These are phyloP conservation scores for Paramecium pentaurelia DNA, from an alignment of 73 alveolate genomes.

Conservation along the genomic window DNA sequence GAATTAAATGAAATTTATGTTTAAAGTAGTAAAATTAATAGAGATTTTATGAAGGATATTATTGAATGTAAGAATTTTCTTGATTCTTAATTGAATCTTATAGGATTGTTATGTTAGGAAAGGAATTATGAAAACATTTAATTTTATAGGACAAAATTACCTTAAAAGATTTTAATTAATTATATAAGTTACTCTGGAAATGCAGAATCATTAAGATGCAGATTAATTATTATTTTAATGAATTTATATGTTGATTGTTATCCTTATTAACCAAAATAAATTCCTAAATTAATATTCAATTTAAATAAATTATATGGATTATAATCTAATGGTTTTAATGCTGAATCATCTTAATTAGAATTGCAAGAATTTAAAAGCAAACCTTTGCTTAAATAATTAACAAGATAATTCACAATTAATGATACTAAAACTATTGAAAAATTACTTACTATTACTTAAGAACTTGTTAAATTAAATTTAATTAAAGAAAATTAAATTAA, in stretches of 20 bases:
- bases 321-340: background rate
- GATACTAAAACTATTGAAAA: background rate
- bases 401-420: background rate
- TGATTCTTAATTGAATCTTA: background rate
- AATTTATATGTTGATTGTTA: slow-evolving; percentile 29
- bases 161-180: background rate
- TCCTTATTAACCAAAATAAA: slow-evolving; percentile 16
- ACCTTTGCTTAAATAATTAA: background rate
- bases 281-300: background rate
- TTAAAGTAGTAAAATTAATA: background rate
- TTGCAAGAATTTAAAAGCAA: background rate
- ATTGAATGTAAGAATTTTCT: background rate
- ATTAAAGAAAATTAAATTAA: background rate
- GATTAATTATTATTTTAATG: background rate
- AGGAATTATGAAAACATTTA: slow-evolving; percentile 29
- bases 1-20: slow-evolving; percentile 8
- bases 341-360: background rate
- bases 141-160: background rate
- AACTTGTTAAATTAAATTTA: background rate
- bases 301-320: background rate
- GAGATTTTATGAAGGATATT: background rate
- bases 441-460: background rate
- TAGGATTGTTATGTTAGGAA: background rate
- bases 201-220: background rate
- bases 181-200: background rate